phyloP scores from a whole-genome alignment of 805 yeast genomes.

The Nakazawaea ernobii region DNA sequence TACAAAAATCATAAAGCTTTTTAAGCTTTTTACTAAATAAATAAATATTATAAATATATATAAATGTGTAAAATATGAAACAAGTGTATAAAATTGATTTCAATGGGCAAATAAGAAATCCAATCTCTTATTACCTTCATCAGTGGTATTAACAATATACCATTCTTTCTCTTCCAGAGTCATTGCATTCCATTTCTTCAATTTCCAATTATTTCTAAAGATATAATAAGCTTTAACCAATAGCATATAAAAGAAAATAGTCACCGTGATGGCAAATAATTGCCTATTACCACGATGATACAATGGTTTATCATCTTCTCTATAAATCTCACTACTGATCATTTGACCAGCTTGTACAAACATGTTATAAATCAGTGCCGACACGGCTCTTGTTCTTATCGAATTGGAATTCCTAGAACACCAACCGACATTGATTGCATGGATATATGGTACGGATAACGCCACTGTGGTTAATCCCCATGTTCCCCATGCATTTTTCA shows the following conservation, averaged over 20 bases:
- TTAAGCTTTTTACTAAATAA: no score
- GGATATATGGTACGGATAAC: slow-evolving; percentile 42
- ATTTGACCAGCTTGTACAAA: slow-evolving; percentile 55
- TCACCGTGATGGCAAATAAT: slow-evolving; percentile 31
- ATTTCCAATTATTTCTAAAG: slow-evolving; percentile 37
- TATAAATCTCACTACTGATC: slow-evolving; percentile 49
- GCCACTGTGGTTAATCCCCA: slow-evolving; percentile 19
- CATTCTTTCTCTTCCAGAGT: slow-evolving; percentile 41
- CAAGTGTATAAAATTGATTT: no score
- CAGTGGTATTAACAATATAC: slow-evolving; percentile 40
- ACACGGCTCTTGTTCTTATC: slow-evolving; percentile 58
- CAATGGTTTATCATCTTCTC: slow-evolving; percentile 50
- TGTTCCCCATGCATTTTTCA: slow-evolving; percentile 21
- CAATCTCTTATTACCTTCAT: slow-evolving; percentile 53
- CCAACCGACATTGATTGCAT: slow-evolving; percentile 55
- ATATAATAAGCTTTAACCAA: slow-evolving; percentile 32
- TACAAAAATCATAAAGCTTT: no score
- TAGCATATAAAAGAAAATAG: slow-evolving; percentile 24
- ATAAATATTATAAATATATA: no score
- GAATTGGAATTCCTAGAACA: slow-evolving; percentile 57
- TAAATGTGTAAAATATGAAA: no score
- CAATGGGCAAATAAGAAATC: slow-evolving; percentile 33
- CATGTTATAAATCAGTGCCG: slow-evolving; percentile 62
- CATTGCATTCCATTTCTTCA: slow-evolving; percentile 44
- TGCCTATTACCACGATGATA: slow-evolving; percentile 52